Conservation (phyloP, 306 rosid genomes). For the Cyamopsis tetragonoloba region DNA sequence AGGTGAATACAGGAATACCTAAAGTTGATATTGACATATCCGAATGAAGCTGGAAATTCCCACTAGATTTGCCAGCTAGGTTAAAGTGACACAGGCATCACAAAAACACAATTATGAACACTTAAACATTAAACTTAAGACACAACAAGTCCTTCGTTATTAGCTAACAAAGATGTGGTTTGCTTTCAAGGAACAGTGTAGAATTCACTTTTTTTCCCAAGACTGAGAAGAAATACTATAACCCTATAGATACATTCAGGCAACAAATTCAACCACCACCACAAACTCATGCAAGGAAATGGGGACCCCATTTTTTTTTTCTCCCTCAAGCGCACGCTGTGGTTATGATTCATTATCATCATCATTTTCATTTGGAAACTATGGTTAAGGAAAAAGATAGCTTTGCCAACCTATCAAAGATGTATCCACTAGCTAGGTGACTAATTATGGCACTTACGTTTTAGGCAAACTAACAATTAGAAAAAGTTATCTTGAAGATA, state of each 20-base stretch:
- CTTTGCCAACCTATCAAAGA: slow-evolving; percentile 28
- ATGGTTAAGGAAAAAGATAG: slow-evolving; percentile 17
- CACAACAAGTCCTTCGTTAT: background rate
- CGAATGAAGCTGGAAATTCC: slow-evolving; percentile 20
- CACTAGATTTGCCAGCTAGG: slow-evolving; percentile 15
- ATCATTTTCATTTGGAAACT: slow-evolving; percentile 35
- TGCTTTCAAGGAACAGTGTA: slow-evolving; percentile 25
- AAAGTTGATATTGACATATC: slow-evolving; percentile 25
- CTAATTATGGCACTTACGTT: background rate
- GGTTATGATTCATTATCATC: background rate
- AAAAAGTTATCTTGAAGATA: slow-evolving; percentile 15
- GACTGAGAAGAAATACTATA: background rate
- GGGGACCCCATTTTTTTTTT: slow-evolving; percentile 36
- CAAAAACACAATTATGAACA: slow-evolving; percentile 19
- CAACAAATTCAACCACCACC: slow-evolving; percentile 34
- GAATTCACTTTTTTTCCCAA: slow-evolving; percentile 29
- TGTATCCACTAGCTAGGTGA: slow-evolving; percentile 26
- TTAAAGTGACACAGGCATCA: slow-evolving; percentile 28
- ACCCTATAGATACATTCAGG: background rate
- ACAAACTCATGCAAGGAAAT: slow-evolving; percentile 16
- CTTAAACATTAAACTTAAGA: slow-evolving; percentile 13
- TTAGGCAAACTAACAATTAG: slow-evolving; percentile 1
- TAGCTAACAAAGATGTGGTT: slow-evolving; percentile 3
- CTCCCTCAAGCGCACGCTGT: slow-evolving; percentile 30
- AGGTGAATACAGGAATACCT: slow-evolving; percentile 12